Conservation (phyloP, 345 rosid genomes). For the Ailanthus altissimus region DNA sequence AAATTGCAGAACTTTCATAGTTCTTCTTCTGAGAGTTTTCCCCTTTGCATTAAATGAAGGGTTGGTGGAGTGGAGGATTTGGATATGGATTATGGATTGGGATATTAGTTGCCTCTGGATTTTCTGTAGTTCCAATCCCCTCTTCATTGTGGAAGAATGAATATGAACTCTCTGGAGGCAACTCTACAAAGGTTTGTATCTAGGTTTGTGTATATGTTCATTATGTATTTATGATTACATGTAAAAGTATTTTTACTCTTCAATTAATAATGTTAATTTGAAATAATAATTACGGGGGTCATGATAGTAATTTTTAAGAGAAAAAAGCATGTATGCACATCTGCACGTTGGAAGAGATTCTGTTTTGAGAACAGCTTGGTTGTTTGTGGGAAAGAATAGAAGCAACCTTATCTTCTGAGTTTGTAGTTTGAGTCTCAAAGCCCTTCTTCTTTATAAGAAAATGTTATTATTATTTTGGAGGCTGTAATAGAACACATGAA, state of each 20-base stretch:
- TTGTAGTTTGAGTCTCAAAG: background rate
- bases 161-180: conserved; percentile 56
- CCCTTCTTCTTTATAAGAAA: background rate
- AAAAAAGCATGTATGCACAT: background rate
- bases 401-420: background rate
- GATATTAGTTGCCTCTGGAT: conserved; percentile 79
- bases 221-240: background rate
- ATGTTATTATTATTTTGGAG: background rate
- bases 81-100: conserved; percentile 94
- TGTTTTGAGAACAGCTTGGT: background rate
- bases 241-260: background rate
- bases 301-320: background rate
- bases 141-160: conserved; percentile 73
- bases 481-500: background rate
- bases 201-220: no score
- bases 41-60: conserved; percentile 41
- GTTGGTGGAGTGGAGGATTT: conserved; percentile 97
- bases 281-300: background rate
- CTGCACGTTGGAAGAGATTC: background rate
- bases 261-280: background rate
- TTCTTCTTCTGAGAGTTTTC: background rate
- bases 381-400: background rate
- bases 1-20: background rate
- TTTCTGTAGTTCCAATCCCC: conserved; percentile 81
- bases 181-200: conserved; percentile 51